Evolutionary conservation across 129 eudicot species (phyloP), one percentile per base, ranked within the genome.

Genomic region (Calendula officinalis): DNA sequence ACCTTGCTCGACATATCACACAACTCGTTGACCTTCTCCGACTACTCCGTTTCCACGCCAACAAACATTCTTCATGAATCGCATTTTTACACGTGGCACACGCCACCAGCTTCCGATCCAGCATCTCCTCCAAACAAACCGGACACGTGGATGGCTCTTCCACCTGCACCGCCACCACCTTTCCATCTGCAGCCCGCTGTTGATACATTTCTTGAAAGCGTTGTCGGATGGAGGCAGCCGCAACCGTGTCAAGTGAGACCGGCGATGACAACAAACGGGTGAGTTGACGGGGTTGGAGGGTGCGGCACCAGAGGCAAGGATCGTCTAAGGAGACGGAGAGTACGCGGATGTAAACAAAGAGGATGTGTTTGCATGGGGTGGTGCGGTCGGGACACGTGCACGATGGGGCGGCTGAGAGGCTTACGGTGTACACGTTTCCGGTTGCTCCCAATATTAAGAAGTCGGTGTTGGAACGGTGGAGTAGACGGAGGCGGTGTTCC

Each of bases 321-420:
- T 91, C 89, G 55, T 91, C 89, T 4, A 81, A 74, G 47, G 98
- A 60, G 48, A 88, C 66, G 36, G 77, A 78, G 30, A 91, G 80
- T 4, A 85, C 91, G 5, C 85, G 81, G 60, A 91, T 79, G 68
- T 82, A 78, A 8, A 91, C 95, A 34, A 91, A 91, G 35, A 88
- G 75, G 6, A 91, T 85, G 74, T 91, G 98, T 57, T 91, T 91
- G 85, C 98, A 91, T 5, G 96, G 98, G 48, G 80, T 75, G 75
- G 89, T 78, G 6, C 83, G 89, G 70, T 91, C 98, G 27, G 96
- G 98, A 71, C 98, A 91, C 0, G 91, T 67, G 77, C 98, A 91
- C 0, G 95, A 62, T 0, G 88, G 88, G 6, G 79, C 66, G 67
- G 81, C 15, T 64, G 96, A 82, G 56, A 91, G 33, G 76, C 45